Percentiles rank a stretch among this genome's conserved stretches.
phyloP scores from a whole-genome alignment of 2,329 filamentous ascomycete genomes.

The Tolypocladium endophyticum region DNA sequence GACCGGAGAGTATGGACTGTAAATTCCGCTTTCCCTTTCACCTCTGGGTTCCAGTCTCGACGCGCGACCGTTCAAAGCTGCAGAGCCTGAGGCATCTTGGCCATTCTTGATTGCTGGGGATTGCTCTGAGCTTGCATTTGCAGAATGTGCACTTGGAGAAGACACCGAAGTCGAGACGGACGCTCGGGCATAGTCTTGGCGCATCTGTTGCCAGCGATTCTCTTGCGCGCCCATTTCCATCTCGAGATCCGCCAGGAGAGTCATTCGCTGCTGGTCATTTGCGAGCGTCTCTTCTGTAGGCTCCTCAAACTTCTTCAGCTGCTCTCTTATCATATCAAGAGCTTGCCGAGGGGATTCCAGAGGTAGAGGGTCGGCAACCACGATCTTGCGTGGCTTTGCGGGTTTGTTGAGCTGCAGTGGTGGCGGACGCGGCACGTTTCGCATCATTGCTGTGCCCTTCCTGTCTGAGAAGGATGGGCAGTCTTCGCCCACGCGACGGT shows the following conservation, averaged over 20 bases:
- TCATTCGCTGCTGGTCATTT: constrained; percentile 31
- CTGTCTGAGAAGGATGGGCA: constrained; percentile 49
- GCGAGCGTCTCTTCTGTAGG: constrained; percentile 21
- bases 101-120: background rate
- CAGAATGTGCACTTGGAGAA: constrained; percentile 6
- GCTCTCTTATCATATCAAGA: constrained; percentile 38
- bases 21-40: background rate
- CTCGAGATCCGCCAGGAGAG: constrained; percentile 48
- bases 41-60: background rate
- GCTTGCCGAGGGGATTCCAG: constrained; percentile 41
- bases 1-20: background rate
- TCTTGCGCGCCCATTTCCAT: constrained; percentile 52
- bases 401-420: constrained; percentile 39
- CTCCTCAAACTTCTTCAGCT: constrained; percentile 38
- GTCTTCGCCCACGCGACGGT: constrained; percentile 47
- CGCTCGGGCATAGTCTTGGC: constrained; percentile 38
- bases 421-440: constrained; percentile 45
- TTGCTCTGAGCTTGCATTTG: background rate
- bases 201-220: constrained; percentile 48
- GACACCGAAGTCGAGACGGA: constrained; percentile 37
- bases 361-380: constrained; percentile 38
- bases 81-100: background rate
- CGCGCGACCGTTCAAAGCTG: background rate
- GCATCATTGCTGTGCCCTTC: constrained; percentile 29
- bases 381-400: constrained; percentile 31